Evolutionary conservation across 83 land plant species (phyloP).

Genomic region (Thuja plicata): DNA sequence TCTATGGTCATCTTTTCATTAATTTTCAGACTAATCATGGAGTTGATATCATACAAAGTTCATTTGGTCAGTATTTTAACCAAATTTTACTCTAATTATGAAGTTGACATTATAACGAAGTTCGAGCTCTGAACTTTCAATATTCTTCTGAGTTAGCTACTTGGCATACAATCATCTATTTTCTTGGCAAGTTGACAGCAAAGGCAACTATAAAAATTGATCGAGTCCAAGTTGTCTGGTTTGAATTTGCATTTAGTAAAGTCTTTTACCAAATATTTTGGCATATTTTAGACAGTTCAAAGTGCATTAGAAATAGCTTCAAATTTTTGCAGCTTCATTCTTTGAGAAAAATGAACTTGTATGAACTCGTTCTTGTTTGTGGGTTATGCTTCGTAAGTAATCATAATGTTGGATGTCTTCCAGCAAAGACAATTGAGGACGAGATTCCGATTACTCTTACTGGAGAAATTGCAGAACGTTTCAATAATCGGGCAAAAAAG

Average conservation of each 20-base stretch:
- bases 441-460: slow-evolving; percentile 13
- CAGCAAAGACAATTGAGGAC: slow-evolving; percentile 20
- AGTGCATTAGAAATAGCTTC: background rate
- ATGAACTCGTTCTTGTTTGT: background rate
- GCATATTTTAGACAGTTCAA: background rate
- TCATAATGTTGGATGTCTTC: background rate
- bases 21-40: background rate
- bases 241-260: background rate
- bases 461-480: slow-evolving; percentile 79
- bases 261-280: background rate
- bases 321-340: background rate
- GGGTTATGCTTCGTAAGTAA: background rate
- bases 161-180: too few species aligned
- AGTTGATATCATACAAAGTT: too few species aligned
- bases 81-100: background rate
- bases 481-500: slow-evolving; percentile 71
- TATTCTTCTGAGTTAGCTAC: too few species aligned
- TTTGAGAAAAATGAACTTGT: background rate
- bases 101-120: background rate
- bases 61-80: too few species aligned
- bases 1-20: background rate
- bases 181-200: too few species aligned
- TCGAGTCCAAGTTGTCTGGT: background rate
- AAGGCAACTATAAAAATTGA: too few species aligned
- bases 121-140: too few species aligned